Conservation (phyloP, 768 basidiomycete genomes). For the Boletus eberwhitei region DNA sequence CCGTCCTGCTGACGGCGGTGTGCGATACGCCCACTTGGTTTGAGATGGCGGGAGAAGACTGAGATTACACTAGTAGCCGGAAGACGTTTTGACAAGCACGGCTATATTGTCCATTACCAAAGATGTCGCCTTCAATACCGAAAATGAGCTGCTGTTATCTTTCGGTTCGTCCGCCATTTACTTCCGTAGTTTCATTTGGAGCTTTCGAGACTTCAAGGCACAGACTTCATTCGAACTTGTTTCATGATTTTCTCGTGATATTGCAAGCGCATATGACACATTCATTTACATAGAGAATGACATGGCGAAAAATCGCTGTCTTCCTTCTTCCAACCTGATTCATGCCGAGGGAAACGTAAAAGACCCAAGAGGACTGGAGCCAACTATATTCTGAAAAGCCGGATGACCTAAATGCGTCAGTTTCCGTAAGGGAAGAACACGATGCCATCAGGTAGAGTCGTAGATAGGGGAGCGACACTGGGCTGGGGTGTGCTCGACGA, state of each 20-base stretch:
- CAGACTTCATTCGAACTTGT: not conserved
- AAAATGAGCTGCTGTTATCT: not conserved
- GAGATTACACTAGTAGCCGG: not conserved
- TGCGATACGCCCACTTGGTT: not conserved
- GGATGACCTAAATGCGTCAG: not conserved
- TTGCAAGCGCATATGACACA: not conserved
- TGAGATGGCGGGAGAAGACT: not conserved
- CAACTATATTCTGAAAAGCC: not conserved
- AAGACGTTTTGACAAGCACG: not conserved
- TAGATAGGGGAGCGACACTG: not conserved
- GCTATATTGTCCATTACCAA: not conserved
- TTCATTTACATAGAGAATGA: not conserved
- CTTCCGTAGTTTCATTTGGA: not conserved
- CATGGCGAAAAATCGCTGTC: not conserved
- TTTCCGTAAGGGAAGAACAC: not conserved
- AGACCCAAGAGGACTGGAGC: slow-evolving; percentile 1
- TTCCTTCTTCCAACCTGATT: slow-evolving; percentile 2
- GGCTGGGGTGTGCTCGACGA: not conserved
- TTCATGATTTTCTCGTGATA: not conserved
- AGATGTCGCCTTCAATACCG: not conserved
- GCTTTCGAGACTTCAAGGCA: slow-evolving; percentile 1
- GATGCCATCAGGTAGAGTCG: not conserved
- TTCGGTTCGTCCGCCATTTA: not conserved
- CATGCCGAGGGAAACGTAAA: not conserved
- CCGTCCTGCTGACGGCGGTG: not conserved